phyloP scores from a whole-genome alignment of 345 rosid species.

The Gossypium stocksii region DNA sequence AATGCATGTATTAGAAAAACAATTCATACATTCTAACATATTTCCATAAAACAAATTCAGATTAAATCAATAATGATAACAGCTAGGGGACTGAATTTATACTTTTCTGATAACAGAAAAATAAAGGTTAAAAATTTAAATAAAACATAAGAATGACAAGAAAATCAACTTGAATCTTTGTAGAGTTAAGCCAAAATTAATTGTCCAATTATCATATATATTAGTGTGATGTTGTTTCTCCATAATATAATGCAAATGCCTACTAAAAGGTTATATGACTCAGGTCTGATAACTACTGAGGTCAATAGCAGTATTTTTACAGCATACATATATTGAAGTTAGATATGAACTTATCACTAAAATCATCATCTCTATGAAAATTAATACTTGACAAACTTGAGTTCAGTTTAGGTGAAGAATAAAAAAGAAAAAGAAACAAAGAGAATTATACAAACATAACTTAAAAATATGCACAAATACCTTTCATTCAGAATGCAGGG shows the following conservation, averaged over 20 bases:
- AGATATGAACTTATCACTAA: background rate
- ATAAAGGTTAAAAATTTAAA: background rate
- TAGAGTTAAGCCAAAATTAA: background rate
- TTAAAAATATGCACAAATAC: background rate
- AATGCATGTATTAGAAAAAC: background rate
- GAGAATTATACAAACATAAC: background rate
- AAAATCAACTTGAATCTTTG: background rate
- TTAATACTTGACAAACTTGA: background rate
- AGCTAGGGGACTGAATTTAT: background rate
- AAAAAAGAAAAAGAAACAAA: background rate
- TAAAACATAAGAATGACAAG: background rate
- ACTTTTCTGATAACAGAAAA: background rate
- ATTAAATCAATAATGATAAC: background rate
- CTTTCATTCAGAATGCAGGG: background rate
- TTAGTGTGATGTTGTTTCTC: background rate
- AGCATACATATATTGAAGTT: background rate
- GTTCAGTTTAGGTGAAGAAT: background rate
- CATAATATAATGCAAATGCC: background rate
- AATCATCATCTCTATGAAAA: background rate
- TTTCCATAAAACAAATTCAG: background rate
- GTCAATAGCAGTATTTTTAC: background rate
- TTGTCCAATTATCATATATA: background rate
- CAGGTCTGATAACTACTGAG: background rate
- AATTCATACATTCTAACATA: background rate
- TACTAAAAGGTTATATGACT: background rate